phyloP scores from a whole-genome alignment of 2,329 filamentous ascomycete genomes.

The Monilinia aucupariae region DNA sequence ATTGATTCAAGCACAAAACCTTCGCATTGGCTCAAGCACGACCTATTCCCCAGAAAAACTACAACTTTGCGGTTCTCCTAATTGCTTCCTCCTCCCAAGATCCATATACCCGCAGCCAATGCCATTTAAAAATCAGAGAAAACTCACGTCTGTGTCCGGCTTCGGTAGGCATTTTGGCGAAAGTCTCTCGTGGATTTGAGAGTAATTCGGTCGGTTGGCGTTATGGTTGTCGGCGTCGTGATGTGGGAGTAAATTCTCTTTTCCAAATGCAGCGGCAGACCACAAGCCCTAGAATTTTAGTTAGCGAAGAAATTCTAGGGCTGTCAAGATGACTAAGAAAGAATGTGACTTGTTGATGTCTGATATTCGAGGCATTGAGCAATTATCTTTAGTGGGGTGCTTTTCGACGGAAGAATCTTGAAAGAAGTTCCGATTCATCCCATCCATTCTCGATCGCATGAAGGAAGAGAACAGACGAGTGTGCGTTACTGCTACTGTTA shows the following conservation, averaged over 20 bases:
- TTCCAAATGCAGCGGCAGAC: not conserved
- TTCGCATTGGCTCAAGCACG: not conserved
- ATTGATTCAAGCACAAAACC: conserved; percentile 16
- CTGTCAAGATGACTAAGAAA: conserved; percentile 3
- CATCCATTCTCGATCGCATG: not conserved
- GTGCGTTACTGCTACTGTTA: too few species aligned
- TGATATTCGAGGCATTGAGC: not conserved
- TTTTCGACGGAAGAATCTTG: not conserved
- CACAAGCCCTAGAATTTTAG: conserved; percentile 10
- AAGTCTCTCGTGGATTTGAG: conserved; percentile 43
- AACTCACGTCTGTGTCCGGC: conserved; percentile 83
- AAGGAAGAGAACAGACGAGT: not conserved
- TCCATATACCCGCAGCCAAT: not conserved
- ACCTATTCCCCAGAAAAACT: not conserved
- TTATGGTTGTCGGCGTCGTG: conserved; percentile 28
- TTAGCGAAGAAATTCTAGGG: conserved; percentile 17
- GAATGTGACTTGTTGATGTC: not conserved
- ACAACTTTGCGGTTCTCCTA: not conserved
- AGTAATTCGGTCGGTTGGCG: conserved; percentile 33
- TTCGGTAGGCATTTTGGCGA: conserved; percentile 81
- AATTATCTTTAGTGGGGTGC: not conserved
- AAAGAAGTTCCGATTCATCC: not conserved
- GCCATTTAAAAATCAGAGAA: conserved; percentile 15
- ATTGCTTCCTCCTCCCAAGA: not conserved
- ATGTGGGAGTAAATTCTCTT: conserved; percentile 25